Base-by-base conservation (phyloP, 2,329 filamentous ascomycete species). In the Trichophyton rubrum region DNA sequence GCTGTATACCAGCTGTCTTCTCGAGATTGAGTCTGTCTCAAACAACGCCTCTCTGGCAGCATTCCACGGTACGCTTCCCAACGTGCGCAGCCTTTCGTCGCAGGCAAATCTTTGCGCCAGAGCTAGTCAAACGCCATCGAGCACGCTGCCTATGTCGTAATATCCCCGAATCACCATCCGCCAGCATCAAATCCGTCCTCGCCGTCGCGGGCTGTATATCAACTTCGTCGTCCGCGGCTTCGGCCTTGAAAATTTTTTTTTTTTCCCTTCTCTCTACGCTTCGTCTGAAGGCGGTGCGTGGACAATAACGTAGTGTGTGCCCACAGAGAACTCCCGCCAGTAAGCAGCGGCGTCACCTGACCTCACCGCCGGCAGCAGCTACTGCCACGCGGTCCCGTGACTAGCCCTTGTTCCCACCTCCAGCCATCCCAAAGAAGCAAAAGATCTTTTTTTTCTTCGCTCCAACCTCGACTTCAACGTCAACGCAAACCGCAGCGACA, bases 341-440 rank as follows among this genome's bases (percentile, higher is more conserved):
- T 0, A 20, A 2, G 2, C 8, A 30, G 27, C 8, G 11, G 17
- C 1, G 8, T 13, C 45, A 49, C 13, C n/a, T 47, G 43, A 47
- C 20, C 11, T 30, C 11, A 20, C 8, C 11, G 20, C 6, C 45
- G 24, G 45, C 22, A 17, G 35, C 53, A 0, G 13, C 9, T 58
- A 58, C 27, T 30, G 8, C 56, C 56, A 58, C 56, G 56, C 35
- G 2, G 35, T 27, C 56, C 33, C 33, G 35, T 58, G 56, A 58
- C 24, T 43, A n/a, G 56, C 35, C 56, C 38, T 33, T 35, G 30
- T 35, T 59, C 40, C 56, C 56, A 58, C 56, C 33, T 58, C 35
- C 56, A 58, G 41, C 56, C 56, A 38, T 17, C 22, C 33, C 6
- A 43, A 43, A 43, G 6, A 15, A 17, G 45, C 45, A 9, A 27